Evolutionary conservation across 331 rosid species (phyloP).

Genomic region (Arachis monticola): DNA sequence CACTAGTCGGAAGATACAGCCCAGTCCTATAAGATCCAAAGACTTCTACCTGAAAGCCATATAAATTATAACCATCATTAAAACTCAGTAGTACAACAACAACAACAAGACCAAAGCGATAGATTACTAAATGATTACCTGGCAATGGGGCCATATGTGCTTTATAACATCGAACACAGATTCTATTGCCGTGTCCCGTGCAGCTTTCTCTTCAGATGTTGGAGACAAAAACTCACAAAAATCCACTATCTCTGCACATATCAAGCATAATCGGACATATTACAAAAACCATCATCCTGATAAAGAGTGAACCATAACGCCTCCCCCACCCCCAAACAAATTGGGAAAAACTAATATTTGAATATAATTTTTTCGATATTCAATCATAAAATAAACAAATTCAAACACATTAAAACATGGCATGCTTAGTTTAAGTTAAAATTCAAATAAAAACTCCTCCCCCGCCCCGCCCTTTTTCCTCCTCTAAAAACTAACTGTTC

Average conservation of each 20-base stretch:
- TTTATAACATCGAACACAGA: constrained; percentile 76
- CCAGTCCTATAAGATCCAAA: constrained; percentile 97
- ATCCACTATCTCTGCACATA: constrained; percentile 77
- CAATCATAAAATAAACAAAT: no score
- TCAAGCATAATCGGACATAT: constrained; percentile 10
- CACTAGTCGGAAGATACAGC: constrained; percentile 91
- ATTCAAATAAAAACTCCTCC: background rate
- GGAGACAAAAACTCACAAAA: constrained; percentile 93
- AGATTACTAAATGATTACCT: constrained; percentile 48
- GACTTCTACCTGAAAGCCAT: constrained; percentile 77
- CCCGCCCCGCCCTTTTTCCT: background rate
- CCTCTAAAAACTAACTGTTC: background rate
- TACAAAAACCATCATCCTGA: constrained; percentile 3
- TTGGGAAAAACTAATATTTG: no score
- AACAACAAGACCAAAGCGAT: background rate
- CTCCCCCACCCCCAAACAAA: background rate
- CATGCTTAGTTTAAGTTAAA: background rate
- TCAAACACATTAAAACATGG: background rate
- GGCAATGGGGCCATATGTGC: constrained; percentile 88
- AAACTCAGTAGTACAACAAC: constrained; percentile 4
- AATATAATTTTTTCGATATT: no score
- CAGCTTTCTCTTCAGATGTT: constrained; percentile 73
- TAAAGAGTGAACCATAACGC: background rate
- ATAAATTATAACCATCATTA: background rate
- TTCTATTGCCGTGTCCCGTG: constrained; percentile 67